Evolutionary conservation across 176 grass and related monocot genomes (phyloP).

Genomic region (Paspalum notatum): DNA sequence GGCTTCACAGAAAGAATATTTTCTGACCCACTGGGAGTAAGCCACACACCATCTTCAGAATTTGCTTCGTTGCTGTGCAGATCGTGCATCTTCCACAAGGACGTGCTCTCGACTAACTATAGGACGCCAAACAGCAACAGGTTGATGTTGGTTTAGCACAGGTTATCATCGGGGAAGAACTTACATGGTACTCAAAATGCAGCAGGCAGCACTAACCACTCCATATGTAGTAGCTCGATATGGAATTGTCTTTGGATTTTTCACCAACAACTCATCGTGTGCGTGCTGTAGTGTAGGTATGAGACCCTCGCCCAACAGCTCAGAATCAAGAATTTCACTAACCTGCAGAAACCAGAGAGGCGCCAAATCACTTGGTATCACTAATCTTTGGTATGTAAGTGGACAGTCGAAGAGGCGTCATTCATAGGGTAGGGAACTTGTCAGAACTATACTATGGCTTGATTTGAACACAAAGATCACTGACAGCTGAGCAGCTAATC

Average conservation of each 20-base stretch:
- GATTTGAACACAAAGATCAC: too few relatives aligned
- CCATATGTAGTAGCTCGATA: slow-evolving; percentile 83
- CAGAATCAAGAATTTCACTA: slow-evolving; percentile 94
- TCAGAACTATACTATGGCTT: not conserved
- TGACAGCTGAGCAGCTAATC: too few relatives aligned
- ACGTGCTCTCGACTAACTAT: slow-evolving; percentile 84
- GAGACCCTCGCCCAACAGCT: slow-evolving; percentile 94
- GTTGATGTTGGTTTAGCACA: slow-evolving; percentile 1
- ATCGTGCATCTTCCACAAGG: slow-evolving; percentile 85
- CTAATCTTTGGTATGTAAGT: not conserved
- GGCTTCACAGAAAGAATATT: slow-evolving; percentile 55
- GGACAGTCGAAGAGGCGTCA: not conserved
- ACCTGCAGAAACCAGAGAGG: slow-evolving; percentile 55
- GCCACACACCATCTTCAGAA: slow-evolving; percentile 69
- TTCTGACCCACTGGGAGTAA: slow-evolving; percentile 59
- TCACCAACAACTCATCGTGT: slow-evolving; percentile 76
- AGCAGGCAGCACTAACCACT: slow-evolving; percentile 43
- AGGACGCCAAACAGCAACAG: slow-evolving; percentile 38
- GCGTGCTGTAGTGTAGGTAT: slow-evolving; percentile 93
- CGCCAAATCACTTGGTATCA: not conserved
- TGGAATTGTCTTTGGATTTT: slow-evolving; percentile 73
- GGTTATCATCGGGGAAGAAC: not conserved
- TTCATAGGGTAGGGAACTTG: not conserved
- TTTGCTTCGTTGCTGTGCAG: slow-evolving; percentile 75
- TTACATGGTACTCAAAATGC: slow-evolving; percentile 1